Evolutionary conservation across 441 rosid species (phyloP), one percentile per base, ranked within the genome.

Genomic region (Lepidium campestre): DNA sequence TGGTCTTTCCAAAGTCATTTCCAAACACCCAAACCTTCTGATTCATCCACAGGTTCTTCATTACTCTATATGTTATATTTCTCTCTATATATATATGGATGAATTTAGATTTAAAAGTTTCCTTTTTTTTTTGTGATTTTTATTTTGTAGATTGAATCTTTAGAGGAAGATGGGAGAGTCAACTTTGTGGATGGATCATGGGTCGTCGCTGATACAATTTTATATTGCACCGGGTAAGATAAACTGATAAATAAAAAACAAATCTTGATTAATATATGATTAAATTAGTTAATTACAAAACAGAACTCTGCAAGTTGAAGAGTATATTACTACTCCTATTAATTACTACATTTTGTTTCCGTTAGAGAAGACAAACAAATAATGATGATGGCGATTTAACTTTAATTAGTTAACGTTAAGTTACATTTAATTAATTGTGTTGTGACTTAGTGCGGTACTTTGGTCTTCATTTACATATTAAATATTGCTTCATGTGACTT

Each of bases 181-280:
- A 9, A 19, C 14, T 92, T 92, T 50, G 78, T 67, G 2, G 90
- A 92, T 57, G 93, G 95, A 4, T 72, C 85, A 22, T 82, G 72
- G 65, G 73, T 86, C 55, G 58, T 78, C n/a, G 91, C 95, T 3
- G 86, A 92, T 57, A 79, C 95, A 6, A 84, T 89, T 65, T 46
- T 92, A 29, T 85, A 89, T 56, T 92, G 98, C 90, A 89, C 96
- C 11, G 96, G 98, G 98, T 92, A 87, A 77, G 49, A 44, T 31
- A 22, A 13, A 22, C 13, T 53, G 9, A 44, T 8, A 45, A 17
- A 47, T 10, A 10, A 11, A 62, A 36, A 10, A n/a, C 14, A 20
- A 10, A 42, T 32, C 15, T 11, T 11, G 18, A 44, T 39, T 60
- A 8, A 27, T 35, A 27, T 35, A 31, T 67, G 45, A n/a, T 62